A percentile compares a stretch with the other conserved stretches of the same genome.
phyloP scores from a whole-genome alignment of 75 land plant genomes.

The Cunninghamia lanceolata region DNA sequence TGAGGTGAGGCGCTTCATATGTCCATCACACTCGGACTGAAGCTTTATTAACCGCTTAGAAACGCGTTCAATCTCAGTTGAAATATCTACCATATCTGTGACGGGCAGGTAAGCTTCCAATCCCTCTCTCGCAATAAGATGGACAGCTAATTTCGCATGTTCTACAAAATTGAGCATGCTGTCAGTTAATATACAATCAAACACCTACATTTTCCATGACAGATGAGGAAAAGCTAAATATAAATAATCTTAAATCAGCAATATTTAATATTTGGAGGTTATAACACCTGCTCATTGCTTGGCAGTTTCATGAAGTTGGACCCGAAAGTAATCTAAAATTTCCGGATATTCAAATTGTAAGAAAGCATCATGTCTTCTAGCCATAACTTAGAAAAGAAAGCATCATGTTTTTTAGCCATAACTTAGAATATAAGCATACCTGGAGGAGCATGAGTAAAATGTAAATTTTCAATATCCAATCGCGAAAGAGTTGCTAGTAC shows the following conservation, averaged over 20 bases:
- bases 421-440: slow-evolving; percentile 27
- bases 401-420: not conserved
- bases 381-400: not conserved
- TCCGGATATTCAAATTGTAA: not conserved
- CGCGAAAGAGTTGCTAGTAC: slow-evolving; percentile 72
- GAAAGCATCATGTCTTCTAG: slow-evolving; percentile 1
- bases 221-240: not conserved
- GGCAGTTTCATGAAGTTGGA: not conserved
- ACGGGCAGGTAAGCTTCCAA: slow-evolving; percentile 93
- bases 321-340: not conserved
- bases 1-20: slow-evolving; percentile 67
- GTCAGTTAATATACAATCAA: slow-evolving; percentile 1
- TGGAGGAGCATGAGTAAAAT: slow-evolving; percentile 61
- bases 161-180: slow-evolving; percentile 34
- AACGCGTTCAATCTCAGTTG: slow-evolving; percentile 77
- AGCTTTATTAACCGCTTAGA: slow-evolving; percentile 71
- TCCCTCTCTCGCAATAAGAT: slow-evolving; percentile 81
- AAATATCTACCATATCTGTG: slow-evolving; percentile 87
- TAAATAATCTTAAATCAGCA: not conserved
- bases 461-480: slow-evolving; percentile 61
- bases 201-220: not conserved
- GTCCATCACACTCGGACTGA: slow-evolving; percentile 69
- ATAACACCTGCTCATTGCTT: not conserved
- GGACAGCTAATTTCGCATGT: slow-evolving; percentile 81
- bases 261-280: not conserved